phyloP scores from a whole-genome alignment of 495 filamentous ascomycete genomes.

The Aspergillus bridgeri region DNA sequence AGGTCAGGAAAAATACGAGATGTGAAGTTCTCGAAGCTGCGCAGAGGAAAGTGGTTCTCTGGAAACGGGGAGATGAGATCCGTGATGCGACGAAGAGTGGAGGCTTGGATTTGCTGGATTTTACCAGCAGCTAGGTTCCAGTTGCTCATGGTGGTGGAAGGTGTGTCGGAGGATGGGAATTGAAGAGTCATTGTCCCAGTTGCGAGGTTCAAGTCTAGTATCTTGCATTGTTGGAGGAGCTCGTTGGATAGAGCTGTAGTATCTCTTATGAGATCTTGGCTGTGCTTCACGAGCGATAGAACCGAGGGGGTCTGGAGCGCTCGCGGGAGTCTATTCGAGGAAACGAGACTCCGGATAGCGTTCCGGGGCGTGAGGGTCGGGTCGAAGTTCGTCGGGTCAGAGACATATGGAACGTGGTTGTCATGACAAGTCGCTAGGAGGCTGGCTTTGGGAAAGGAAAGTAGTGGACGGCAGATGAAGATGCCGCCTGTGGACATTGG shows the following conservation, averaged over 20 bases:
- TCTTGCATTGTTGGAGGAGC: constrained; percentile 32
- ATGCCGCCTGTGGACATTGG: constrained; percentile 66
- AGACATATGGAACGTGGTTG: constrained; percentile 66
- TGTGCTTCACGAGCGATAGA: constrained; percentile 47
- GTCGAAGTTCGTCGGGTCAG: constrained; percentile 84
- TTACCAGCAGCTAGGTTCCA: neutral
- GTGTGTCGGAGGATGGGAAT: constrained; percentile 28
- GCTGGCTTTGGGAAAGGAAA: constrained; percentile 66
- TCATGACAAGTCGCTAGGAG: constrained; percentile 70
- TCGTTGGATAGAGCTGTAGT: constrained; percentile 33
- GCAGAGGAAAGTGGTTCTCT: constrained; percentile 34
- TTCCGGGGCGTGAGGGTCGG: constrained; percentile 75
- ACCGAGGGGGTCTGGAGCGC: constrained; percentile 67
- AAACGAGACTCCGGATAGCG: constrained; percentile 65
- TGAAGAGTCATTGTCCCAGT: constrained; percentile 39
- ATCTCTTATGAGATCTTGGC: constrained; percentile 23
- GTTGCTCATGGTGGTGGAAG: no score
- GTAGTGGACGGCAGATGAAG: constrained; percentile 68
- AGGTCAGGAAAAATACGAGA: constrained; percentile 22
- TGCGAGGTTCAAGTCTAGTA: constrained; percentile 35
- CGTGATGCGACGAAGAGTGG: constrained; percentile 42
- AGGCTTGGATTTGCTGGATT: constrained; percentile 24
- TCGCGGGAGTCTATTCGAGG: constrained; percentile 56
- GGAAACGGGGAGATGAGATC: constrained; percentile 42
- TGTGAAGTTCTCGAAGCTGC: constrained; percentile 30